Conservation (phyloP, 768 basidiomycete genomes). For the Pleurotus cornucopiae region DNA sequence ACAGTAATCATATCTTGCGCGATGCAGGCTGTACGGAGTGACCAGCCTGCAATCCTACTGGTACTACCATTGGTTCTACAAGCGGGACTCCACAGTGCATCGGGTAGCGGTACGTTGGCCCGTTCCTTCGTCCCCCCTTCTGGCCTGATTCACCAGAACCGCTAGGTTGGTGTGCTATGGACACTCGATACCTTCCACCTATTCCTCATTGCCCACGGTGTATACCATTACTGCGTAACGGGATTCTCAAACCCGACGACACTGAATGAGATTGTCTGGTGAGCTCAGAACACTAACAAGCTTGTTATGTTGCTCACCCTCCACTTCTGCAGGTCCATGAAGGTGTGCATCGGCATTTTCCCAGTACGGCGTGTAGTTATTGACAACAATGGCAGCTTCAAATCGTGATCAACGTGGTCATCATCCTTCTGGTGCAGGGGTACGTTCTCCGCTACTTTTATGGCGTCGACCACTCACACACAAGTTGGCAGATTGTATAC, state of each 20-base stretch:
- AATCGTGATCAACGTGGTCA: constrained; percentile 22
- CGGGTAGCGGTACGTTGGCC: constrained; percentile 7
- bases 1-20: too few relatives aligned
- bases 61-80: constrained; percentile 14
- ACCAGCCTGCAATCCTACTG: constrained; percentile 17
- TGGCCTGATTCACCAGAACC: neutral
- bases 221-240: constrained; percentile 21
- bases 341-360: neutral
- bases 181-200: constrained; percentile 23
- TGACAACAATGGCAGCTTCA: constrained; percentile 15
- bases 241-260: constrained; percentile 19
- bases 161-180: constrained; percentile 14
- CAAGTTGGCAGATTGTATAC: neutral
- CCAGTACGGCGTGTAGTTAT: neutral
- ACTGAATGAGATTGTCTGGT: neutral
- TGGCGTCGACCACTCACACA: neutral
- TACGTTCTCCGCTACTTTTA: neutral
- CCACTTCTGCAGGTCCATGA: neutral
- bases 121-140: neutral
- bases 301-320: neutral
- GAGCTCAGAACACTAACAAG: neutral
- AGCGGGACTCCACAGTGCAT: constrained; percentile 12
- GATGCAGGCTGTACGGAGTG: constrained; percentile 16
- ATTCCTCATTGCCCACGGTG: constrained; percentile 19
- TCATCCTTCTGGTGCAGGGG: constrained; percentile 24